phyloP scores from a whole-genome alignment of 768 basidiomycete genomes.

The Trichaptum fuscoviolaceum region DNA sequence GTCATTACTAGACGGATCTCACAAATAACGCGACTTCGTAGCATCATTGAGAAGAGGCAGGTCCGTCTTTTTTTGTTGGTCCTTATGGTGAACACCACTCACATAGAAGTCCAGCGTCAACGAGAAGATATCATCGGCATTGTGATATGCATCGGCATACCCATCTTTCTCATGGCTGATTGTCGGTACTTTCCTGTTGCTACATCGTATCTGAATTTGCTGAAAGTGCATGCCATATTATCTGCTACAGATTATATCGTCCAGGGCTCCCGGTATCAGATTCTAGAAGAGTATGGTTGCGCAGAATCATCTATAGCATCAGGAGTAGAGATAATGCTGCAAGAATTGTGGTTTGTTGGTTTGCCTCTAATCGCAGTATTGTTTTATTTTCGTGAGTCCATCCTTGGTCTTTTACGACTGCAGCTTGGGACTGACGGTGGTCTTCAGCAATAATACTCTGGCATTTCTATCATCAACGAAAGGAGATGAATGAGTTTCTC shows the following conservation, averaged over 20 bases:
- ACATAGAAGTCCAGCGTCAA: conserved; percentile 9
- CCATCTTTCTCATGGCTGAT: conserved; percentile 26
- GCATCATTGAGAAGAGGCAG: conserved; percentile 44
- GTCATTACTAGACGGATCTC: conserved; percentile 10
- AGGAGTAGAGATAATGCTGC: not conserved
- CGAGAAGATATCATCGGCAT: conserved; percentile 33
- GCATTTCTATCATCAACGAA: not conserved
- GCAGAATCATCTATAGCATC: conserved; percentile 16
- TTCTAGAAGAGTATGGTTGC: conserved; percentile 55
- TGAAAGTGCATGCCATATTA: not conserved
- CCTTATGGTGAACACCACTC: conserved; percentile 5
- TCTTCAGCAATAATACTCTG: not conserved
- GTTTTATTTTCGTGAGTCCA: not conserved
- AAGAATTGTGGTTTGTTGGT: not conserved
- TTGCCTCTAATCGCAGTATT: not conserved
- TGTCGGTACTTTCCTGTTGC: too few relatives aligned
- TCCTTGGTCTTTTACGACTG: not conserved
- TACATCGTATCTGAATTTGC: not conserved
- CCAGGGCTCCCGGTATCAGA: conserved; percentile 60
- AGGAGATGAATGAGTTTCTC: not conserved
- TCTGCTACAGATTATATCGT: conserved; percentile 42
- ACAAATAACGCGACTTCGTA: conserved; percentile 43
- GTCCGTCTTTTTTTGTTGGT: conserved; percentile 17
- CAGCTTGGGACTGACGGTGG: not conserved
- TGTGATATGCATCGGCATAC: conserved; percentile 32